Base-by-base conservation (phyloP, 2,329 filamentous ascomycete species). In the Rhinocladiella mackenziei region DNA sequence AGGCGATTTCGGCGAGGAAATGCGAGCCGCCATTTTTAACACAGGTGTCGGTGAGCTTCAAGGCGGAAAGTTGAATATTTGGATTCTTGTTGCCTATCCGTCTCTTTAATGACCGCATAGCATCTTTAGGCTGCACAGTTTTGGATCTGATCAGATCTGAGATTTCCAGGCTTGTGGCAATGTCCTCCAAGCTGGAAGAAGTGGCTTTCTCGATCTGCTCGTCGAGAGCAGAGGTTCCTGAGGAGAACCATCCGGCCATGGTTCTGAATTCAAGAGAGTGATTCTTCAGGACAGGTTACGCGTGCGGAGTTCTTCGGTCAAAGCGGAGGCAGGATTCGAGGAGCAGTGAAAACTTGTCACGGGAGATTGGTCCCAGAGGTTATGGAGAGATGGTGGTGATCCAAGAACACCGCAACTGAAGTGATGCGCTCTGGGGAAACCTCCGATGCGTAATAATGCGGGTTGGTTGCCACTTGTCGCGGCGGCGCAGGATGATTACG, bases 191-290 rank as follows among this genome's bases (percentile, higher is more conserved):
- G 68, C 89, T 97, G 63, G 88, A 95, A 56, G 86, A 83, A 11
- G 92, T 98, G 39, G 92, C 92, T 67, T 85, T 87, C 66, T 96
- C 91, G 61, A 98, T 84, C 76, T 97, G 92, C 71, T 95, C 89
- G 68, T 98, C 92, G 69, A 98, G 77, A 70, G 89, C 88, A 62
- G 84, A 86, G 67, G 87, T 88, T 69, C 83, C 80, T 65, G 88
- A 91, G 57, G 85, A 86, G 65, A 94, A 97, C 91, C 91, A 98
- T 76, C 89, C 89, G 64, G 88, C 83, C 89, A 96, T 96, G 76
- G 77, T 84, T 39, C n/a, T n/a, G n/a, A n/a, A n/a, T n/a, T n/a
- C n/a, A n/a, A n/a, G n/a, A n/a, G n/a, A n/a, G n/a, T n/a, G n/a
- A n/a, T n/a, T n/a, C n/a, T n/a, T n/a, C n/a, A n/a, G n/a, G n/a